These are phyloP conservation scores for Aspergillus bertholletiae DNA, from an alignment of 495 filamentous ascomycete species.

Conservation along the genomic window DNA sequence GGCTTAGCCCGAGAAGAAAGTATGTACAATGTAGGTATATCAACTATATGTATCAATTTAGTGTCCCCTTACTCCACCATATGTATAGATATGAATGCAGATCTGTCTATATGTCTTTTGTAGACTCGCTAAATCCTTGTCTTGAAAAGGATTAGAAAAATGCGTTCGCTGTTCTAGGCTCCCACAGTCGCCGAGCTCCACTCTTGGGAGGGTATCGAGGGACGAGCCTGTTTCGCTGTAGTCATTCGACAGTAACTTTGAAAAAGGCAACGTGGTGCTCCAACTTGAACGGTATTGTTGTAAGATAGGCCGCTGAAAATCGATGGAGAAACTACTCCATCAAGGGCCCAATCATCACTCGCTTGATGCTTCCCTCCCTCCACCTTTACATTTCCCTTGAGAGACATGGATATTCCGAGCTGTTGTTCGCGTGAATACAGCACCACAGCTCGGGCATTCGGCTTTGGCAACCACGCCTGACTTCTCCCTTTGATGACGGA, in stretches of 20 bases:
- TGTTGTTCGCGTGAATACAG: conserved; percentile 88
- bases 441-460: conserved; percentile 80
- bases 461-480: conserved; percentile 85
- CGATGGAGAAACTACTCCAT: background rate
- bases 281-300: background rate
- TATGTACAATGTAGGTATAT: background rate
- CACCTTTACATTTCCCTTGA: conserved; percentile 82
- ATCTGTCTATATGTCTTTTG: background rate
- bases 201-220: background rate
- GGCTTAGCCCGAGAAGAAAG: background rate
- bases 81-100: background rate
- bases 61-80: background rate
- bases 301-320: background rate
- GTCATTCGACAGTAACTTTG: background rate
- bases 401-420: conserved; percentile 84
- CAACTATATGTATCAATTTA: background rate
- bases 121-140: background rate
- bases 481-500: conserved; percentile 91
- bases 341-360: conserved; percentile 14
- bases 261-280: background rate
- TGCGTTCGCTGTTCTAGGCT: background rate
- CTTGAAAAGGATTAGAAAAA: background rate
- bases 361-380: conserved; percentile 25
- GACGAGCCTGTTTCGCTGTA: background rate
- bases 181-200: background rate